Percentiles rank a stretch among this genome's conserved stretches.
Conservation (phyloP, 139 green algal species). For the Coelastrella sp. region DNA sequence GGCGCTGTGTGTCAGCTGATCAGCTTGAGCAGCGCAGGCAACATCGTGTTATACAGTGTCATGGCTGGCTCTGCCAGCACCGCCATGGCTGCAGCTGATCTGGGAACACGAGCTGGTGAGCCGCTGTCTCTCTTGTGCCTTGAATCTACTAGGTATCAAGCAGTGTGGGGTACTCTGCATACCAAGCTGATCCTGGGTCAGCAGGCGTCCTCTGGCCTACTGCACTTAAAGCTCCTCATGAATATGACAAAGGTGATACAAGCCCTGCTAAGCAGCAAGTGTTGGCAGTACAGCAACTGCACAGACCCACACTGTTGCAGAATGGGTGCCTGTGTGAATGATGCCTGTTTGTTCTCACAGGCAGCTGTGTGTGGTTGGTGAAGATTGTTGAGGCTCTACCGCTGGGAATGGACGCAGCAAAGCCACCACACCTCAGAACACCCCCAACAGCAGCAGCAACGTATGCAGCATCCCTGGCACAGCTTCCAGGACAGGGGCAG, state of each 20-base stretch:
- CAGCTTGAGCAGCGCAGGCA: slow-evolving; percentile 52
- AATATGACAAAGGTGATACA: no score
- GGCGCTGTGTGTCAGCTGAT: slow-evolving; percentile 54
- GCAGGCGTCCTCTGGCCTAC: no score
- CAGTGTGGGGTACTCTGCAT: background rate
- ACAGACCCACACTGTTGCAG: background rate
- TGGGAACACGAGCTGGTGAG: slow-evolving; percentile 54
- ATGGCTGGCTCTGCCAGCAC: slow-evolving; percentile 49
- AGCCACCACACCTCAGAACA: background rate
- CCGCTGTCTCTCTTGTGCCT: background rate
- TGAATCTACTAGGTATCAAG: background rate
- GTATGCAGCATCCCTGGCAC: background rate
- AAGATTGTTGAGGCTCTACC: slow-evolving; percentile 29
- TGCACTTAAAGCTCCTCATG: no score
- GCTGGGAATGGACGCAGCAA: slow-evolving; percentile 48
- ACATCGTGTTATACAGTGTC: slow-evolving; percentile 54
- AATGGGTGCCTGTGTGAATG: background rate
- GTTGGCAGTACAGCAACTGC: background rate
- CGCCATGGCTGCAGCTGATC: slow-evolving; percentile 39
- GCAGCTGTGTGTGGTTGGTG: slow-evolving; percentile 61
- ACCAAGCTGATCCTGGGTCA: no score
- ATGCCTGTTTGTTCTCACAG: slow-evolving; percentile 16
- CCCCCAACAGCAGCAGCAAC: background rate
- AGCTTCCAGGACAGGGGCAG: slow-evolving; percentile 38
- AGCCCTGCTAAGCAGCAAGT: background rate